Percentiles rank a stretch among this genome's conserved stretches.
These are phyloP conservation scores for Aurinia saxatilis DNA, from an alignment of 345 rosid species.

Conservation along the genomic window DNA sequence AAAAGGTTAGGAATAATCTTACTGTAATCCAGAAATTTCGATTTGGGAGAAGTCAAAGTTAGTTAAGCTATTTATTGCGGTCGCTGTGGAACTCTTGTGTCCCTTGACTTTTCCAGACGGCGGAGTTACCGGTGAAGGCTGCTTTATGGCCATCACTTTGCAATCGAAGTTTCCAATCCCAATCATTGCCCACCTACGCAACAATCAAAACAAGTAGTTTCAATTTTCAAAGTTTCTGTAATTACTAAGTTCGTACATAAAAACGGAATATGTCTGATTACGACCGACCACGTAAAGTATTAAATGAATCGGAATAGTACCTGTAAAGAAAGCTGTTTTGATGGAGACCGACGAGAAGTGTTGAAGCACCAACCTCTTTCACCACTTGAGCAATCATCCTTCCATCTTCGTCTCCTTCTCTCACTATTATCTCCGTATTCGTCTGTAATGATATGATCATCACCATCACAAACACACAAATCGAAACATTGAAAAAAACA, in stretches of 20 bases:
- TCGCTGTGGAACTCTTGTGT: neutral
- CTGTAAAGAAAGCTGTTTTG: conserved; percentile 82
- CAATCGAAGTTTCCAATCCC: conserved; percentile 41
- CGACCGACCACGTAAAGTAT: conserved; percentile 19
- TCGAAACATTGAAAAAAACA: too few relatives aligned
- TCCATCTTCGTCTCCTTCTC: conserved; percentile 81
- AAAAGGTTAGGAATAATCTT: conserved; percentile 20
- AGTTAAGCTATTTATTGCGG: conserved; percentile 29
- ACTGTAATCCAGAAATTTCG: conserved; percentile 49
- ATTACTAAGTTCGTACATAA: neutral
- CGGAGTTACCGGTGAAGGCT: conserved; percentile 25
- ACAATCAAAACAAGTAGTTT: neutral
- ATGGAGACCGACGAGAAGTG: conserved; percentile 86
- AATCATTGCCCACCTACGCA: conserved; percentile 51
- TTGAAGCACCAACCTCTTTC: conserved; percentile 75
- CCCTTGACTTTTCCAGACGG: conserved; percentile 13
- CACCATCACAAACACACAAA: too few relatives aligned
- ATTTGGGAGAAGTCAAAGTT: conserved; percentile 70
- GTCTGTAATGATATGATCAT: conserved; percentile 50
- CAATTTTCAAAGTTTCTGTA: neutral
- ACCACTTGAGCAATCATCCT: conserved; percentile 51
- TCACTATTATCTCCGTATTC: conserved; percentile 68
- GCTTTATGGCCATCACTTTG: conserved; percentile 61
- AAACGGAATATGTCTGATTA: neutral
- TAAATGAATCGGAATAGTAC: conserved; percentile 30